Base-by-base conservation (phyloP, 108 stramenopile genomes). In the Nitzschia sp. region DNA sequence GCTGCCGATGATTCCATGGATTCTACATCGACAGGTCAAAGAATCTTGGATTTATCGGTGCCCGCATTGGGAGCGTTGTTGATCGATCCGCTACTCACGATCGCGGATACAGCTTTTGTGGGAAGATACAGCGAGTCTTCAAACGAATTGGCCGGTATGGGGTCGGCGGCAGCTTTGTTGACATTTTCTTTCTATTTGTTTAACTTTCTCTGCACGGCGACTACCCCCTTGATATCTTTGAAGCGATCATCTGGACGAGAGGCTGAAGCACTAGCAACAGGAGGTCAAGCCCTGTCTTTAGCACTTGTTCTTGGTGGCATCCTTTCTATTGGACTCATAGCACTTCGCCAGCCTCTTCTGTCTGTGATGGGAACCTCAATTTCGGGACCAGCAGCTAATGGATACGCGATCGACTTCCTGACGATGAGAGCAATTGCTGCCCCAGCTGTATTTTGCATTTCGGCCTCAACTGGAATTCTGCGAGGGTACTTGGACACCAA, bases 401-500 rank as follows among this genome's bases (percentile, higher is more conserved):
- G 9, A 2, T 90, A 84, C 53, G 90, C 90, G n/a, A 65, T 66
- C 8, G 74, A 77, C 36, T 94, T 94, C 66, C 65, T 94, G 25
- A 41, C 56, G 3, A 80, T 85, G 1, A 79, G 90, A 8, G 84
- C 89, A 4, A 36, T 91, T 41, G 89, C 90, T 6, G 88, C 93
- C 29, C 93, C 90, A 26, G 90, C 90, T 4, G 89, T 91, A 16
- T 76, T 94, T 59, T 58, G 76, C 27, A 90, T 88, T 54, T 85
- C 82, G 29, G 93, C 93, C 17, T 82, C 83, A n/a, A 90, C 85
- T 15, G 90, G 93, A 26, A 78, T 94, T 19, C 58, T 94, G 59
- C 77, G 93, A 38, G 93, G 93, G 0, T 91, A 94, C 78, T 73
- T 94, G 30, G 93, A 94, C 64, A 88, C 93, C 29, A 89, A 80